Evolutionary conservation across 2,329 filamentous ascomycete species (phyloP), one percentile per base, ranked within the genome.

Genomic region (Exutisphaerella laricina): DNA sequence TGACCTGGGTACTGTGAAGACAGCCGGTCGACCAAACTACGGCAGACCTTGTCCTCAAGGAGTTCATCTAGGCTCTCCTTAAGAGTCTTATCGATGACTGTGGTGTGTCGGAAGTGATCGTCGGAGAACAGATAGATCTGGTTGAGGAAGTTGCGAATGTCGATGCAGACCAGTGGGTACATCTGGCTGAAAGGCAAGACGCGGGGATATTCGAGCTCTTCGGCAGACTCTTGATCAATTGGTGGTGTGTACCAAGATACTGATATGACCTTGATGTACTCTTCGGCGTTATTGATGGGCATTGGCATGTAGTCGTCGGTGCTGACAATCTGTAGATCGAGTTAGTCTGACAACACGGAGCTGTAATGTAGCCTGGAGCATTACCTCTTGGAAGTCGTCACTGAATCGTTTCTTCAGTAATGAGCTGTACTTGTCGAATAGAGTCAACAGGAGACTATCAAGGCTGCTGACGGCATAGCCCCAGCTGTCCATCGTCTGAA

Each of bases 301-400:
- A 98, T 97, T 2, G 92, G 94, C 90, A 98, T 98, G 66, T 98
- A 98, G 66, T 98, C 92, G 63, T 98, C 92, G 1, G 88, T 96
- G n/a, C 86, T 74, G 17, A 84, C 79, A 54, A 84, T 83, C 69
- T 75, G 30, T 45, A 21, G 22, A 20, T 5, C 28, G 28, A 35
- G 48, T 33, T 53, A 43, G 17, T 3, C n/a, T 35, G 18, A 4
- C 20, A 13, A 2, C 10, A 3, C 13, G 18, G n/a, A 37, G 3
- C 7, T 28, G 26, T 20, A 4, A n/a, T 12, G 17, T 17, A 20
- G 9, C 12, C 4, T 21, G 16, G 13, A n/a, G 14, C 35, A 50
- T 38, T 60, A 85, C 83, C 71, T 97, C 90, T 62, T 94, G 84
- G 62, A 98, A 98, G 65, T 97, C 90, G 54, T 94, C 86, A 62